Percentiles rank a stretch among this genome's conserved stretches.
These are phyloP conservation scores for Sugiyamaella marilandica DNA, from an alignment of 805 yeast species.

Conservation along the genomic window DNA sequence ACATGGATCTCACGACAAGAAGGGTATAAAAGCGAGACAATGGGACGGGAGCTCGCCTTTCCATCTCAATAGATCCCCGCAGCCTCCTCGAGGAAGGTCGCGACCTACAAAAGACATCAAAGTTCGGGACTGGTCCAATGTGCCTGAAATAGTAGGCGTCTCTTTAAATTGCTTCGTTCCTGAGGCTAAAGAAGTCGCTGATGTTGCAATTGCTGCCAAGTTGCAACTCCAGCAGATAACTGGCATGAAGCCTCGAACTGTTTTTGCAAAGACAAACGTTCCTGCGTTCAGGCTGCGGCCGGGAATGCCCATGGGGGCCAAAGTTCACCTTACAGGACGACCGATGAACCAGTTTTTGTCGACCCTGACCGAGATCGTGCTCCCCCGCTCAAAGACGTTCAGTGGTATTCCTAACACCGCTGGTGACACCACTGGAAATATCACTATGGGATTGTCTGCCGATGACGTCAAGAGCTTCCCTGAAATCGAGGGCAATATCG, in stretches of 20 bases:
- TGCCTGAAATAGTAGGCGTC: slow-evolving; percentile 68
- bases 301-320: slow-evolving; percentile 90
- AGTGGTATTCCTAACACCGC: slow-evolving; percentile 67
- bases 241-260: slow-evolving; percentile 73
- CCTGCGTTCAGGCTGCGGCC: slow-evolving; percentile 82
- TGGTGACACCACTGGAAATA: slow-evolving; percentile 83
- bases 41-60: slow-evolving; percentile 91
- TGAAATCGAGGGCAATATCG: slow-evolving; percentile 86
- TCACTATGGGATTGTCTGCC: slow-evolving; percentile 75
- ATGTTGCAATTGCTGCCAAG: slow-evolving; percentile 69
- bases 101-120: slow-evolving; percentile 70
- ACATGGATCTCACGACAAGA: slow-evolving; percentile 52
- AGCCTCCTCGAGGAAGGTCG: slow-evolving; percentile 70
- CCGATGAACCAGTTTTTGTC: slow-evolving; percentile 80
- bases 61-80: slow-evolving; percentile 74
- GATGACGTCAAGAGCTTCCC: slow-evolving; percentile 83
- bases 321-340: slow-evolving; percentile 68
- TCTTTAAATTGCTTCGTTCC: slow-evolving; percentile 72
- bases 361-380: slow-evolving; percentile 84
- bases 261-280: slow-evolving; percentile 73
- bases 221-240: slow-evolving; percentile 89
- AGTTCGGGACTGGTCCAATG: slow-evolving; percentile 60
- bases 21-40: slow-evolving; percentile 68
- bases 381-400: slow-evolving; percentile 89
- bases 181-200: slow-evolving; percentile 54